Evolutionary conservation across 2,329 filamentous ascomycete species (phyloP), one percentile per base, ranked within the genome.

Genomic region (Fusarium sp.): DNA sequence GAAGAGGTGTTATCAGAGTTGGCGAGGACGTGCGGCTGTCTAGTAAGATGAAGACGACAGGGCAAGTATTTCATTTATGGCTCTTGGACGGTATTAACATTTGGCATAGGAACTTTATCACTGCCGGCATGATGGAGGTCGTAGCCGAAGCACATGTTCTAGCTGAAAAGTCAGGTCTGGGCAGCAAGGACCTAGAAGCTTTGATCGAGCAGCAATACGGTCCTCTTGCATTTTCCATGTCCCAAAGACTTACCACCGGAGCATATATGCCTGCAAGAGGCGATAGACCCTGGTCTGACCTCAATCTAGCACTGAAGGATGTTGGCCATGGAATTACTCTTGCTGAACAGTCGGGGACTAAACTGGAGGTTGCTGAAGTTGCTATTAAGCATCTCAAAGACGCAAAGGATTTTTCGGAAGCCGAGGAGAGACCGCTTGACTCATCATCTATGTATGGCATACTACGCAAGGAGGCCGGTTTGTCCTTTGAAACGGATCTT

Each of bases 261-360:
- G 78, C 79, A 10, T 82, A 82, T 50, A 75, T 78, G 64, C 81
- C 80, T 2, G 71, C 70, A 0, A 56, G 52, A 7, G 80, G 71
- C 0, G 71, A 80, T 26, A 70, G 76, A 28, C 84, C 84, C 3
- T 82, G 79, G 78, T 87, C 84, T 1, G 84, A 84, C 38, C 60
- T 87, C 5, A 79, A 81, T 22, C 74, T 87, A 5, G 85, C 83
- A 1, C 78, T 87, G 9, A 86, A 87, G 60, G 85, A 87, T 67
- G 84, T 86, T 0, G 80, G 81, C 0, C 83, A 86, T 68, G 85
- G 83, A 1, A 79, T 87, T 14, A 74, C 74, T 7, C 78, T 81
- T 28, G 85, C 84, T 2, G 74, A 76, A 47, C 76, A 79, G 2
- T 75, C 73, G 1, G 83, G 82, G 0, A 67, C 80, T 22, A 76